phyloP scores from a whole-genome alignment of 2,329 filamentous ascomycete species.

The Penicillium nordicum region DNA sequence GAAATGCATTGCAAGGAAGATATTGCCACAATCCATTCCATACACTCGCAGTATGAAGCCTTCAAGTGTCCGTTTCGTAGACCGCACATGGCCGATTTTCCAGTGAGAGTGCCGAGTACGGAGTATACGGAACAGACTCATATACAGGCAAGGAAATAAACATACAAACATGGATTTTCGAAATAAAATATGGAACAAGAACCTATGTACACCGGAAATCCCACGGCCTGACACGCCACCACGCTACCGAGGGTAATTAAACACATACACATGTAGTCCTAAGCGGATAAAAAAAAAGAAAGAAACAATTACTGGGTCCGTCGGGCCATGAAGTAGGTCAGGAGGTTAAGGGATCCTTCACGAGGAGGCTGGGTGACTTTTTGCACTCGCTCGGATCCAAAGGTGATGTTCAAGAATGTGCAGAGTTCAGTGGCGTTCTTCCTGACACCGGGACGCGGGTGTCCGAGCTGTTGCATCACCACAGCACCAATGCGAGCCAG shows the following conservation, averaged over 20 bases:
- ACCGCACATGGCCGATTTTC: no score
- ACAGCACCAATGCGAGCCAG: conserved; percentile 31
- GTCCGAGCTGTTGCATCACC: conserved; percentile 31
- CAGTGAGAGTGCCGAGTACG: no score
- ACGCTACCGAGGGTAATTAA: conserved; percentile 6
- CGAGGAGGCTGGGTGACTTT: conserved; percentile 29
- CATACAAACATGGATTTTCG: neutral
- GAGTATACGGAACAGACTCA: neutral
- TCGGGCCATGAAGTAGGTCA: conserved; percentile 38
- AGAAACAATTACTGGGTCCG: conserved; percentile 17
- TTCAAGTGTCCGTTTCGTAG: no score
- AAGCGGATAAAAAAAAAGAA: neutral
- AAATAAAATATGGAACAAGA: conserved; percentile 6
- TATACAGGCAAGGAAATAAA: neutral
- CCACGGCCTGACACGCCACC: conserved; percentile 2
- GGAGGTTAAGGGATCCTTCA: conserved; percentile 33
- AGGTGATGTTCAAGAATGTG: conserved; percentile 29
- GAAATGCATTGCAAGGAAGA: no score
- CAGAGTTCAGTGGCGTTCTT: conserved; percentile 39
- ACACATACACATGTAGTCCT: neutral
- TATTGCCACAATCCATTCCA: no score
- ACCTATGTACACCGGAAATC: conserved; percentile 6
- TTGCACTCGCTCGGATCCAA: conserved; percentile 26
- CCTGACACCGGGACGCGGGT: conserved; percentile 37
- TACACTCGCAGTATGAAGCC: no score